These are phyloP conservation scores for Tripterygium wilfordii DNA, from an alignment of 177 flowering plant genomes.

Conservation along the genomic window DNA sequence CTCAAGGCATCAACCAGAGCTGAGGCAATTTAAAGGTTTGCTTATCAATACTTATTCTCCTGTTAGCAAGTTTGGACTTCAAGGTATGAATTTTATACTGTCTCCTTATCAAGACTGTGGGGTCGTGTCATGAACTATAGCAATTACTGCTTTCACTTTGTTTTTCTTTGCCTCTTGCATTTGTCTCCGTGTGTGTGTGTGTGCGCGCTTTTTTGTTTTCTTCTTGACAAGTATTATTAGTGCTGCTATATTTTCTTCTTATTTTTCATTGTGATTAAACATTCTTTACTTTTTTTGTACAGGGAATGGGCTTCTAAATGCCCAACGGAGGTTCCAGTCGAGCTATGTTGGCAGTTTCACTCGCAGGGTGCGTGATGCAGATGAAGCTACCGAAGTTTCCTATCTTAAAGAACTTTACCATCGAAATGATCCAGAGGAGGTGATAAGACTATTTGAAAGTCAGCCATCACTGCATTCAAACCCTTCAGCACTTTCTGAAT, in stretches of 20 bases:
- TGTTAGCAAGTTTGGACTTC: conserved; percentile 16
- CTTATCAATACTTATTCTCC: conserved; percentile 17
- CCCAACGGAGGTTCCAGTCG: conserved; percentile 56
- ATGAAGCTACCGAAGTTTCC: conserved; percentile 54
- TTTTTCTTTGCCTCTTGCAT: too few species aligned
- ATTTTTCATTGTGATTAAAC: too few species aligned
- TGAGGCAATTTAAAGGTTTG: conserved; percentile 22
- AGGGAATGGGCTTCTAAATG: conserved; percentile 30
- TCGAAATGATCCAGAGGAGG: conserved; percentile 79
- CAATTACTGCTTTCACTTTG: too few species aligned
- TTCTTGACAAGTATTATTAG: too few species aligned
- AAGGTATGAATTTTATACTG: conserved; percentile 38
- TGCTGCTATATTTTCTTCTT: too few species aligned
- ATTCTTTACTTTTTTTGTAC: conserved; percentile 9
- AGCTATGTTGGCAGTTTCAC: conserved; percentile 71
- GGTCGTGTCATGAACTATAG: too few species aligned
- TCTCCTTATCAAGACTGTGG: too few species aligned
- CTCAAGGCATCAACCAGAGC: conserved; percentile 28
- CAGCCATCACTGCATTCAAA: conserved; percentile 76
- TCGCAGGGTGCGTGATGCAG: conserved; percentile 65
- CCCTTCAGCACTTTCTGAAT: conserved; percentile 83
- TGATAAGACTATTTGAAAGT: conserved; percentile 81
- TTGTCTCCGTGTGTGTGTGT: too few species aligned
- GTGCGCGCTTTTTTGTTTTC: background rate
- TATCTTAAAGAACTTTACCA: conserved; percentile 65